These are phyloP conservation scores for Phytophthora constricta DNA, from an alignment of 352 stramenopile genomes.

Conservation along the genomic window DNA sequence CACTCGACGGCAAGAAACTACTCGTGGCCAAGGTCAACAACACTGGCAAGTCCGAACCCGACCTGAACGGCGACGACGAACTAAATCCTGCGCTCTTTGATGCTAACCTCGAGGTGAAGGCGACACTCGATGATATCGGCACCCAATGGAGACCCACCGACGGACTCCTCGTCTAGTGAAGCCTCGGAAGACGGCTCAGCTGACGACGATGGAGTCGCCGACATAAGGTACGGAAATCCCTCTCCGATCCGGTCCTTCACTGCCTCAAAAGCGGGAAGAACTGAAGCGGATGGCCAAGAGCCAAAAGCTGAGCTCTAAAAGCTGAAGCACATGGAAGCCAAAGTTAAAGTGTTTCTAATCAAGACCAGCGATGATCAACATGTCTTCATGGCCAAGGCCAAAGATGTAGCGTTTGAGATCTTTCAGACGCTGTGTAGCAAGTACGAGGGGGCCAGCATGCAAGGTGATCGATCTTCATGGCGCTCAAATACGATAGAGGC, in stretches of 20 bases:
- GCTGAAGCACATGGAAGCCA: not conserved
- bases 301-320: not conserved
- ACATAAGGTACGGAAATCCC: not conserved
- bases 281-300: not conserved
- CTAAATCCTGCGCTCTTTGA: not conserved
- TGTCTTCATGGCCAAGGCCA: not conserved
- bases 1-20: too few species aligned
- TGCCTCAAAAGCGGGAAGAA: not conserved
- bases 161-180: not conserved
- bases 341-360: not conserved
- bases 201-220: not conserved
- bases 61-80: not conserved
- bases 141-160: not conserved
- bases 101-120: not conserved
- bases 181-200: not conserved
- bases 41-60: not conserved
- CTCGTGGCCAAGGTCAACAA: too few species aligned
- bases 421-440: slow-evolving; percentile 7
- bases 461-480: slow-evolving; percentile 14
- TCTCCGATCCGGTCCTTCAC: not conserved
- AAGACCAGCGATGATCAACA: not conserved
- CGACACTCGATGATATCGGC: not conserved
- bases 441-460: slow-evolving; percentile 1
- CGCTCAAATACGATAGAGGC: slow-evolving; percentile 2
- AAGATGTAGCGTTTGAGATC: not conserved